Evolutionary conservation across 2,329 filamentous ascomycete genomes (phyloP), one percentile per base, ranked within the genome.

Genomic region (Diaporthe amygdali): DNA sequence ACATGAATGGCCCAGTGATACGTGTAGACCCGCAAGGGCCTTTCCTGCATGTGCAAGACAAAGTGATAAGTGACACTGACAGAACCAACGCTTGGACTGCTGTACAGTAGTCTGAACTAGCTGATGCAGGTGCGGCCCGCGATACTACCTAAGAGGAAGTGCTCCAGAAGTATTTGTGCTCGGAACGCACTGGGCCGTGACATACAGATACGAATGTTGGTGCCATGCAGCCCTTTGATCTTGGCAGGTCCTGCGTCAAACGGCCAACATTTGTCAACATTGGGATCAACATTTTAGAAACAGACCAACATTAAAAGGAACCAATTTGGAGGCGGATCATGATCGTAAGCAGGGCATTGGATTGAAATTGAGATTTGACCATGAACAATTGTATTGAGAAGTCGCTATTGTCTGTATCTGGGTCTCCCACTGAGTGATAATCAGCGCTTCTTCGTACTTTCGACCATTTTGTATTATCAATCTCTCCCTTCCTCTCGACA

Each of bases 11-110:
- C 37, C 59, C 59, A 64, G 37, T 64, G 59, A 34, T 64, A 37
- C 44, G 44, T 64, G 59, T 64, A 64, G 44, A 64, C 59, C 59
- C 46, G 44, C 59, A 64, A 64, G 59, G 59, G 59, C 59, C 46
- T 47, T n/a, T 64, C 27, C 46, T 64, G 59, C 59, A 64, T 44
- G 22, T 49, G 41, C 44, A 64, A 49, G 59, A 64, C 44, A 64
- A 64, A 49, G 20, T 64, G 59, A 64, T 49, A 64, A 49, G 27
- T 64, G 59, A 49, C 41, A 25, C 12, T 64, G 59, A 49, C 59
- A 44, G 32, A 22, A 17, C 30, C 59, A 64, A 37, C 44, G 30
- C 41, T 32, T 9, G 32, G 37, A 30, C 41, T 64, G 59, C 44
- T 44, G 30, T 9, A 64, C 44, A 30, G 30, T 9, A 64, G 59